Conservation (phyloP, 352 stramenopile species). For the Plasmopara viticola region DNA sequence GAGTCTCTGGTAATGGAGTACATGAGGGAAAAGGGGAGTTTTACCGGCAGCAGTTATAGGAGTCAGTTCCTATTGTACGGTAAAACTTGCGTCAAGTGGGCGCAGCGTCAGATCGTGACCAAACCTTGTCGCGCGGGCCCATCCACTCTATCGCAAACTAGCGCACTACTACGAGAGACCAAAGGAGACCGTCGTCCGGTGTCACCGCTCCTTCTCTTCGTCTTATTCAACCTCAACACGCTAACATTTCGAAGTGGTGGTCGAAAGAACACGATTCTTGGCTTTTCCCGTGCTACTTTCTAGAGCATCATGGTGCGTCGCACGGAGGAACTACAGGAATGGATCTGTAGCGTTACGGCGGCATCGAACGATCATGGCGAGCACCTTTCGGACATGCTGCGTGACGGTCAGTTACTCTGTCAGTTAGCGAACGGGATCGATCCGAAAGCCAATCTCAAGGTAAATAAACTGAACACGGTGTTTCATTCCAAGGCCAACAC, state of each 20-base stretch:
- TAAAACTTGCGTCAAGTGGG: conserved; percentile 4
- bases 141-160: conserved; percentile 11
- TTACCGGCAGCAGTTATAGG: conserved; percentile 7
- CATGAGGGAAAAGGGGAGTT: conserved; percentile 2
- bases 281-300: not conserved
- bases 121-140: conserved; percentile 17
- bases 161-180: conserved; percentile 17
- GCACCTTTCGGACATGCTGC: conserved; percentile 75
- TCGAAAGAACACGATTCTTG: not conserved
- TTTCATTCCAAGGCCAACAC: conserved; percentile 87
- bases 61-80: conserved; percentile 22
- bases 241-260: not conserved
- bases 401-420: conserved; percentile 83
- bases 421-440: conserved; percentile 80
- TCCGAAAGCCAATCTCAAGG: conserved; percentile 59
- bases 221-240: conserved; percentile 13
- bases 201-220: conserved; percentile 6
- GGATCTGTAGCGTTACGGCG: conserved; percentile 77
- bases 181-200: conserved; percentile 5
- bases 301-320: conserved; percentile 46
- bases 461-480: conserved; percentile 86
- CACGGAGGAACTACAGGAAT: conserved; percentile 78
- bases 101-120: conserved; percentile 18
- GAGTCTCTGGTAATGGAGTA: not conserved
- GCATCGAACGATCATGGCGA: conserved; percentile 59